Evolutionary conservation across 805 yeast species (phyloP), one percentile per base, ranked within the genome.

Genomic region (Ascoidea rubescens): DNA sequence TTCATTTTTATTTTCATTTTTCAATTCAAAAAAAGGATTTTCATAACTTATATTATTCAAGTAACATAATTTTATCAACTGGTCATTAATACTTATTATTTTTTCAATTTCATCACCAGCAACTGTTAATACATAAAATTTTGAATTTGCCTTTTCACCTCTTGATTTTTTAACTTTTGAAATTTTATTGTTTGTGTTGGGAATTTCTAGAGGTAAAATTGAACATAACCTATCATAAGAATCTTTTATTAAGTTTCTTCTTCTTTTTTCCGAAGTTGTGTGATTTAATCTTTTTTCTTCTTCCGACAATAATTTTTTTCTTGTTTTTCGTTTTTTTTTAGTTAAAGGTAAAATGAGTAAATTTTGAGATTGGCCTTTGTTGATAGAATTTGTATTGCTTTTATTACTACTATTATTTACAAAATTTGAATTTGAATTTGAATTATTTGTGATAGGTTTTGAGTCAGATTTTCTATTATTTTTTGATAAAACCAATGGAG

Each of bases 261-360:
- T 58, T 52, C 62, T 63, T 55, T 70, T 71, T 57, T 71, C 74
- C 30, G 69, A 64, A 28, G 63, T 58, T 7, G 70, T 65, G 57
- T 71, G 74, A 51, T 66, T 63, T 37, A 56, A 50, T 48, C 70
- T 59, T 52, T 64, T 67, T 54, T 71, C 71, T 47, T 66, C 62
- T 47, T 60, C 63, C 5, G 64, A 53, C 30, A 69, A 60, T 16
- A 61, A 52, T 5, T 49, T 51, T 45, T 54, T 55, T 47, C 58
- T 50, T n/a, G 56, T 31, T 32, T 50, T 48, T 59, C 60, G 49
- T 58, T 60, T 47, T 48, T 48, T 48, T 14, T 14, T 28, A 16
- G 30, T 48, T 17, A 12, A 31, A 5, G 6, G 45, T 17, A 12
- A 32, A 30, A 21, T 2, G 3, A 21, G 28, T 21, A 21, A 21